Evolutionary conservation across 148 eudicot species (phyloP).

Genomic region (Rhododendron ovatum): DNA sequence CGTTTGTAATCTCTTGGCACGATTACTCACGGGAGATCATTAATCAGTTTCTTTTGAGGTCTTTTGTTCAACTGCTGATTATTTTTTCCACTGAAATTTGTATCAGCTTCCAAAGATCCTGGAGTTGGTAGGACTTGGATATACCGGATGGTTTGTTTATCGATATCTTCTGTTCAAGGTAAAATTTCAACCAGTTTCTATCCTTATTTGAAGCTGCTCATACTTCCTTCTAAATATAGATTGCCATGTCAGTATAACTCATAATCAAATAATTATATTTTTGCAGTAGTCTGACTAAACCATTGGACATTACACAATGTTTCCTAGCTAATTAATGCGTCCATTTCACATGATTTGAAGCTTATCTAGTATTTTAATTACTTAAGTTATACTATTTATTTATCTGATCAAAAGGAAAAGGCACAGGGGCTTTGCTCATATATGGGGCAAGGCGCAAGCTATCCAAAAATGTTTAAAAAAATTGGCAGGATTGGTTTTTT

Average conservation of each 20-base stretch:
- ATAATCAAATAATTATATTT: neutral
- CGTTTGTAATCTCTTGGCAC: neutral
- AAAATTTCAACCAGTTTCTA: neutral
- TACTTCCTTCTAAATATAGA: neutral
- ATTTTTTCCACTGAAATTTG: neutral
- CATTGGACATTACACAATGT: neutral
- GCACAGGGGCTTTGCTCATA: neutral
- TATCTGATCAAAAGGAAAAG: neutral
- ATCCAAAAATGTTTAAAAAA: neutral
- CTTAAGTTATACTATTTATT: neutral
- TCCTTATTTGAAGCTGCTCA: neutral
- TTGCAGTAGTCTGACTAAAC: neutral
- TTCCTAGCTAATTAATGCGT: neutral
- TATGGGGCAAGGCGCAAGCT: neutral
- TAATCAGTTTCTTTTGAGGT: neutral
- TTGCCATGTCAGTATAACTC: neutral
- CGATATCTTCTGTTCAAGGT: constrained; percentile 99
- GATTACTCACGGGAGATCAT: neutral
- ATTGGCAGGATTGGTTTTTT: neutral
- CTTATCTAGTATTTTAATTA: neutral
- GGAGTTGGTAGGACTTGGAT: constrained; percentile 99
- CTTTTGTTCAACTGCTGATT: neutral
- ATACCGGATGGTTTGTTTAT: constrained; percentile 99
- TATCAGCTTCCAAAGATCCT: constrained; percentile 92
- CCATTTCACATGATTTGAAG: neutral